Base-by-base conservation (phyloP, 306 rosid genomes). In the Corylus heterophylla region DNA sequence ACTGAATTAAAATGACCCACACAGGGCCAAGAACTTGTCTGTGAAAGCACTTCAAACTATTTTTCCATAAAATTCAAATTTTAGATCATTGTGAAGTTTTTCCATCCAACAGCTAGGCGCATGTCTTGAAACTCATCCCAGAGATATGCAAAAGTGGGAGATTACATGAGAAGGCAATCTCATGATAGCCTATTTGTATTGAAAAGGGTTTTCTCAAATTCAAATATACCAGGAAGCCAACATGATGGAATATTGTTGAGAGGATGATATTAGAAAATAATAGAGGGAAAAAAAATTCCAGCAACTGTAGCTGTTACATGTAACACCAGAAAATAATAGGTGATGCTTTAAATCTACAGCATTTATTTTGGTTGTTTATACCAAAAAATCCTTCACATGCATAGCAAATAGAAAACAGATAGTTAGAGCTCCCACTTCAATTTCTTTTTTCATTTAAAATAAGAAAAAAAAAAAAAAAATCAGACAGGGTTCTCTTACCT, bases 291-390 rank as follows among this genome's bases (percentile, higher is more conserved):
- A 7, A 54, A 31, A 18, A 8, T n/a, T 54, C 49, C 3, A 31
- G 18, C 7, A 67, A 67, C 39, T 42, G 48, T 39, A 67, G 12
- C 48, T 67, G 12, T 16, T 7, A 52, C 31, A 35, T 31, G 76
- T 73, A 29, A 45, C 51, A 52, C 54, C 51, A 74, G 37, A 37
- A 74, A 74, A 74, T 35, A 54, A 37, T 7, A 12, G 1, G 77
- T 18, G 0, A 55, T n/a, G 62, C 22, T 22, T 17, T 55, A n/a
- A 55, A 55, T 55, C 62, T 55, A 2, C 27, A 17, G 9, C 25
- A n/a, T 55, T 55, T 50, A 50, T 42, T 4, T 2, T 12, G 17
- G 17, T 50, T 50, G 16, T 50, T 50, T 50, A 42, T 42, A 42
- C 45, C 45, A 42, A 42, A 42, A 42, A 42, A 42, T 42, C 45